Evolutionary conservation across 345 rosid species (phyloP).

Genomic region (Hevea brasiliensis): DNA sequence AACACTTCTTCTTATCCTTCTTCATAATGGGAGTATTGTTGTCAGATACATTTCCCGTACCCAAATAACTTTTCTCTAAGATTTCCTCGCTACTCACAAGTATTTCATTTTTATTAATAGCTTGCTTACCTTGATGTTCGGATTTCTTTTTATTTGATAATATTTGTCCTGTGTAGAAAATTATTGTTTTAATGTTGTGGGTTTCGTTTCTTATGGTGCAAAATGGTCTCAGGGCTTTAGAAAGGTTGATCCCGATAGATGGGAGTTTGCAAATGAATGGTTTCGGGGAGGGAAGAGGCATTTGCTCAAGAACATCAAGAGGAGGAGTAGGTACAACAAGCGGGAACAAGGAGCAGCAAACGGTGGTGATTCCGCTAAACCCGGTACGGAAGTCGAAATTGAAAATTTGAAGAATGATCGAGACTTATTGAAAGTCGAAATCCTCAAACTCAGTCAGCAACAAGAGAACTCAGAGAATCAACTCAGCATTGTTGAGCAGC

Average conservation of each 20-base stretch:
- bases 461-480: constrained; percentile 40
- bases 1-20: no score
- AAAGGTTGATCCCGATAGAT: constrained; percentile 58
- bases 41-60: no score
- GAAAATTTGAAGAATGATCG: constrained; percentile 43
- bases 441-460: constrained; percentile 43
- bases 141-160: no score
- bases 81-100: no score
- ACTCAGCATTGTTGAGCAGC: constrained; percentile 39
- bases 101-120: background rate
- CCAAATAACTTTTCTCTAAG: no score
- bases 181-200: background rate
- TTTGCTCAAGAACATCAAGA: constrained; percentile 58
- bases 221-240: constrained; percentile 52
- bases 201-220: background rate
- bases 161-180: no score
- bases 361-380: constrained; percentile 8
- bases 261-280: constrained; percentile 67
- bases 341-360: constrained; percentile 17
- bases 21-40: no score
- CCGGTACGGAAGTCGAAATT: constrained; percentile 34
- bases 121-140: no score
- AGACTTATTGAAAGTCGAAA: constrained; percentile 40
- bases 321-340: constrained; percentile 47
- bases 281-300: constrained; percentile 60